A percentile compares a stretch with the other conserved stretches of the same genome.
Conservation (phyloP, 2,329 filamentous ascomycete genomes). For the Xylaria sp. region DNA sequence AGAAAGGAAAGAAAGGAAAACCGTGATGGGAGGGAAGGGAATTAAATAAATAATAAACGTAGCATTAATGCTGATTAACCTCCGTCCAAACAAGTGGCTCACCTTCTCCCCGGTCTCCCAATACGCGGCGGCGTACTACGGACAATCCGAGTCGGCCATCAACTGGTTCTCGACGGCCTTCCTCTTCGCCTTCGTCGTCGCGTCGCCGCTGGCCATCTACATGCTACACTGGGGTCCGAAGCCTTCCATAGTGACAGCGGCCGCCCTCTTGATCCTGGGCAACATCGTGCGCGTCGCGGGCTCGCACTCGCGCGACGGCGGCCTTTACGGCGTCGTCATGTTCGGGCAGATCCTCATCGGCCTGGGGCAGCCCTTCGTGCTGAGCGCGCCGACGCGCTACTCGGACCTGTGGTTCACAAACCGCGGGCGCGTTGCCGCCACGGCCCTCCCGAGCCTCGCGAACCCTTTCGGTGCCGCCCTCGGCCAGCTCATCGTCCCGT, state of each 20-base stretch:
- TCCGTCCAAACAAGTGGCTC: conserved; percentile 81
- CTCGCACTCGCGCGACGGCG: conserved; percentile 57
- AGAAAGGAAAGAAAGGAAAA: too few species aligned
- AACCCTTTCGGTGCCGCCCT: conserved; percentile 91
- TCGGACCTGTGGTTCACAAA: conserved; percentile 95
- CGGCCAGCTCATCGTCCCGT: conserved; percentile 84
- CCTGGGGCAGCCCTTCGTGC: conserved; percentile 88
- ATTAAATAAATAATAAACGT: too few species aligned
- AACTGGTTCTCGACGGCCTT: conserved; percentile 94
- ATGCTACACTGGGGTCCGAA: conserved; percentile 82
- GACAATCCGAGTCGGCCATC: conserved; percentile 74
- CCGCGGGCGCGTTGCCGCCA: conserved; percentile 81
- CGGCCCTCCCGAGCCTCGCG: conserved; percentile 81
- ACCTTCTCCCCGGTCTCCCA: conserved; percentile 85
- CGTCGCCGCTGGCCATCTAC: conserved; percentile 75
- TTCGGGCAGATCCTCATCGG: conserved; percentile 91
- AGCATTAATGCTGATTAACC: conserved; percentile 6
- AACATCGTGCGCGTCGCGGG: conserved; percentile 93
- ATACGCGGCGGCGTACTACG: conserved; percentile 76
- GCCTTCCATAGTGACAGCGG: conserved; percentile 74
- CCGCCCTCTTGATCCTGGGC: conserved; percentile 75
- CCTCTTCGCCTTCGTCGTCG: conserved; percentile 79
- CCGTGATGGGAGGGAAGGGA: too few species aligned
- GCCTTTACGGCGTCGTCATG: conserved; percentile 79
- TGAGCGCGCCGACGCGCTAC: conserved; percentile 87